Conservation (phyloP, 2,329 filamentous ascomycete species). For the Claviceps africana region DNA sequence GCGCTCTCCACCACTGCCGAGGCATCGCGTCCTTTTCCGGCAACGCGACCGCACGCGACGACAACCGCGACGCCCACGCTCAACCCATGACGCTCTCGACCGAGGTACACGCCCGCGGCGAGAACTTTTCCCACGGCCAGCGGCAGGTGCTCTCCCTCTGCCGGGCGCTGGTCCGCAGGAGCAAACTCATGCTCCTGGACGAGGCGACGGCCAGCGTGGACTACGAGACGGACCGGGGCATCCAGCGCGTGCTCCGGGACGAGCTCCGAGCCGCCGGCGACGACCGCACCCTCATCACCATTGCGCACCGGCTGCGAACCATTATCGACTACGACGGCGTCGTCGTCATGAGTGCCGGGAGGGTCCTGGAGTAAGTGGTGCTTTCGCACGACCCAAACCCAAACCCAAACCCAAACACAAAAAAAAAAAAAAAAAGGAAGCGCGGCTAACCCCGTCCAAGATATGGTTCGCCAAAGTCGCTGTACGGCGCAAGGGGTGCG, state of each 20-base stretch:
- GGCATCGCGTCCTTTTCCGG: slow-evolving; percentile 40
- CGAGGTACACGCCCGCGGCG: slow-evolving; percentile 35
- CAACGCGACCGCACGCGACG: slow-evolving; percentile 20
- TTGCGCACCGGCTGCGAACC: slow-evolving; percentile 42
- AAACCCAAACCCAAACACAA: too few relatives aligned
- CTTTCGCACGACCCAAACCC: too few relatives aligned
- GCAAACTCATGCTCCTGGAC: slow-evolving; percentile 19
- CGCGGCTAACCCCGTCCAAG: slow-evolving; percentile 11
- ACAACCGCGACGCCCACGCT: slow-evolving; percentile 4
- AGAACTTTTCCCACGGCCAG: slow-evolving; percentile 45
- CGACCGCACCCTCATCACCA: slow-evolving; percentile 40
- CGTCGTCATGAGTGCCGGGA: slow-evolving; percentile 32
- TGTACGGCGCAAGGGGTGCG: slow-evolving; percentile 29
- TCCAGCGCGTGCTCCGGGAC: slow-evolving; percentile 8
- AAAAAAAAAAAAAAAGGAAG: too few relatives aligned
- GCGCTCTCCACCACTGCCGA: slow-evolving; percentile 48
- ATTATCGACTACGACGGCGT: slow-evolving; percentile 47
- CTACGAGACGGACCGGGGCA: slow-evolving; percentile 3
- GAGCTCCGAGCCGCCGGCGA: slow-evolving; percentile 29
- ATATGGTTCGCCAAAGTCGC: slow-evolving; percentile 30
- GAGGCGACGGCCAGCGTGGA: not conserved
- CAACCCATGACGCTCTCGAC: slow-evolving; percentile 26
- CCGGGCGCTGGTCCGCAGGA: slow-evolving; percentile 39
- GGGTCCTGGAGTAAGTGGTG: slow-evolving; percentile 6
- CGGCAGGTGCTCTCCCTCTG: slow-evolving; percentile 44